Evolutionary conservation across 352 stramenopile genomes (phyloP).

Genomic region (Phytophthora cactorum): DNA sequence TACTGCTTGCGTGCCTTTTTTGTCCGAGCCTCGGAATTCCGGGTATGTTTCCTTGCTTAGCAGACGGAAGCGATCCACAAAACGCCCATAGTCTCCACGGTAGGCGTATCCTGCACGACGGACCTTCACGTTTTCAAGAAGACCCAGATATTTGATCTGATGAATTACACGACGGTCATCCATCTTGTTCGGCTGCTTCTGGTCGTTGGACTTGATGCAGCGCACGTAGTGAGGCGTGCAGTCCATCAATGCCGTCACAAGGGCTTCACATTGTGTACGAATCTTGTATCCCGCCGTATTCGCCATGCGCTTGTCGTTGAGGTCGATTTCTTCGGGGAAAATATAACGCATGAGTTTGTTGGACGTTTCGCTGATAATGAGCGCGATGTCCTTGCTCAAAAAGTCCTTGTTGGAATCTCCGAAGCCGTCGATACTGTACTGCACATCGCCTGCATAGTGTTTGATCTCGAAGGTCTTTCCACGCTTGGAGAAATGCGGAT

Average conservation of each 20-base stretch:
- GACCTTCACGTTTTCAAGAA: conserved; percentile 91
- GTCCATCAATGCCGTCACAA: conserved; percentile 89
- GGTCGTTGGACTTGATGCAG: conserved; percentile 93
- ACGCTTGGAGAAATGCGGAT: conserved; percentile 86
- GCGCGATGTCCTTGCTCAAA: conserved; percentile 81
- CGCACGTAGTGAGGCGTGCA: conserved; percentile 92
- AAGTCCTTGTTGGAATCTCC: conserved; percentile 86
- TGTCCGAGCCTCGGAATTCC: conserved; percentile 81
- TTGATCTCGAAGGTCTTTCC: conserved; percentile 87
- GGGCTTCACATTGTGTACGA: conserved; percentile 86
- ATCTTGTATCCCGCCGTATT: conserved; percentile 86
- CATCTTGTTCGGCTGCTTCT: conserved; percentile 86
- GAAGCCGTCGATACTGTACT: conserved; percentile 86
- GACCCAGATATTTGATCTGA: conserved; percentile 89
- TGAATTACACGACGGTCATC: conserved; percentile 87
- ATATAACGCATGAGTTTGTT: conserved; percentile 91
- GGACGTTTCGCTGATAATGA: conserved; percentile 81
- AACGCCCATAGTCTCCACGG: conserved; percentile 85
- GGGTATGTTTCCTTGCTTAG: conserved; percentile 87
- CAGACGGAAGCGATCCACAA: conserved; percentile 85
- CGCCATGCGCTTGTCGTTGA: conserved; percentile 83
- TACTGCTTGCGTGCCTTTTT: conserved; percentile 86
- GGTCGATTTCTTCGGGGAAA: conserved; percentile 82
- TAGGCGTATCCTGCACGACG: conserved; percentile 86
- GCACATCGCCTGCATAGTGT: conserved; percentile 88